A percentile compares a stretch with the other conserved stretches of the same genome.
phyloP scores from a whole-genome alignment of 164 flowering plant genomes.

The Umbellularia californica region DNA sequence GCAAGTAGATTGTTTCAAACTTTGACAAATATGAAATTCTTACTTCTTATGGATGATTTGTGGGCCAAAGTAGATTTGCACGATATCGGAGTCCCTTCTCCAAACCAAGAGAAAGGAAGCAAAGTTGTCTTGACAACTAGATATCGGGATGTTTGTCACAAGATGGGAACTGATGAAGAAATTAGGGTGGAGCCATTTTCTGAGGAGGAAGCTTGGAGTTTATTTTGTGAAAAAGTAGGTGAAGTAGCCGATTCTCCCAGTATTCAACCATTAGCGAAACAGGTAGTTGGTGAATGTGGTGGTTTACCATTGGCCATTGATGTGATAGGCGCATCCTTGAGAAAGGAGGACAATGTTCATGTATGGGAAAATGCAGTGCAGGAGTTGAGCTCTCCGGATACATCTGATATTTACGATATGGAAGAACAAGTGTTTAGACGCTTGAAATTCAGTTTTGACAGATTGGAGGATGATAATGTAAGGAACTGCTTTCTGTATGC shows the following conservation, averaged over 20 bases:
- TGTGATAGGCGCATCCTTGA: conserved; percentile 17
- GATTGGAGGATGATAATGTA: conserved; percentile 3
- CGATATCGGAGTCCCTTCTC: conserved; percentile 13
- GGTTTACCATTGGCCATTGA: conserved; percentile 14
- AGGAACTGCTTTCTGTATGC: conserved; percentile 6
- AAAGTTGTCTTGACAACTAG: conserved; percentile 25
- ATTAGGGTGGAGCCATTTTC: conserved; percentile 14
- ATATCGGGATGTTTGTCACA: background rate
- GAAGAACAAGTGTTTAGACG: conserved; percentile 13
- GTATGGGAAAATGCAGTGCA: conserved; percentile 18
- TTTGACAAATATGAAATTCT: conserved; percentile 16
- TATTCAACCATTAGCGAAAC: conserved; percentile 1
- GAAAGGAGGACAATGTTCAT: background rate
- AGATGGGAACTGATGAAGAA: conserved; percentile 10
- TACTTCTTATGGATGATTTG: conserved; percentile 29
- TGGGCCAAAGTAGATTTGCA: conserved; percentile 10
- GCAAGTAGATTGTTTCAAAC: conserved; percentile 3
- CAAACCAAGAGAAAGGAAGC: conserved; percentile 1
- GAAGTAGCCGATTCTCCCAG: background rate
- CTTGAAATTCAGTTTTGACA: conserved; percentile 17
- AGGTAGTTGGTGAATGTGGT: conserved; percentile 14
- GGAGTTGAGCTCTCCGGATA: background rate
- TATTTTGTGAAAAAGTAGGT: conserved; percentile 19
- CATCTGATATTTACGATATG: conserved; percentile 1
- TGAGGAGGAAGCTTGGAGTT: conserved; percentile 21